A percentile compares a stretch with the other conserved stretches of the same genome.
Evolutionary conservation across 257 asterid genomes (phyloP).

Genomic region (Lithospermum erythrorhizon): DNA sequence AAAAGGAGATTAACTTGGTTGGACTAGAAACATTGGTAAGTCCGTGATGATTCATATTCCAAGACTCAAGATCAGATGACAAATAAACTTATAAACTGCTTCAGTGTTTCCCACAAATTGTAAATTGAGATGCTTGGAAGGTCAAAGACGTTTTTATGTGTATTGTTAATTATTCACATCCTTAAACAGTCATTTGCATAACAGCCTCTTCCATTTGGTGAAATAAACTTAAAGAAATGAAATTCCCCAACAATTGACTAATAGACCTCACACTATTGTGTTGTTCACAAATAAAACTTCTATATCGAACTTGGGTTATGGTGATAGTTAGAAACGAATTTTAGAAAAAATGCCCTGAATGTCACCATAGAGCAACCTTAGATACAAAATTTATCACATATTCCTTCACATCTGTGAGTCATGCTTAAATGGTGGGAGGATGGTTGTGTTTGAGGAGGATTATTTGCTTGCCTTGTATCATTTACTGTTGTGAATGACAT

Average conservation of each 20-base stretch:
- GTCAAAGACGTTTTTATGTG: no score
- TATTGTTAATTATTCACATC: not conserved
- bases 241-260: not conserved
- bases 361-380: no score
- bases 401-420: no score
- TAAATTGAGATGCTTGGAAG: not conserved
- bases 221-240: not conserved
- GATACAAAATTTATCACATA: no score
- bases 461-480: no score
- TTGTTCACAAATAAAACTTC: not conserved
- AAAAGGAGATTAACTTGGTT: constrained; percentile 35
- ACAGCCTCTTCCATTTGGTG: no score
- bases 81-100: no score
- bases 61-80: not conserved
- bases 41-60: not conserved
- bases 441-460: no score
- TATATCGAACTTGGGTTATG: not conserved
- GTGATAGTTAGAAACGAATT: not conserved
- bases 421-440: no score
- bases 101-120: not conserved
- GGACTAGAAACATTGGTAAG: constrained; percentile 60
- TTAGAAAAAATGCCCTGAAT: no score
- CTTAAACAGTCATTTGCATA: no score
- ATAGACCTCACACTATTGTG: not conserved
- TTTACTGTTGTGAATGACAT: no score